Percentiles rank a stretch among this genome's conserved stretches.
These are phyloP conservation scores for Zoysia matrella DNA, from an alignment of 202 grass and related monocot genomes.

Conservation along the genomic window DNA sequence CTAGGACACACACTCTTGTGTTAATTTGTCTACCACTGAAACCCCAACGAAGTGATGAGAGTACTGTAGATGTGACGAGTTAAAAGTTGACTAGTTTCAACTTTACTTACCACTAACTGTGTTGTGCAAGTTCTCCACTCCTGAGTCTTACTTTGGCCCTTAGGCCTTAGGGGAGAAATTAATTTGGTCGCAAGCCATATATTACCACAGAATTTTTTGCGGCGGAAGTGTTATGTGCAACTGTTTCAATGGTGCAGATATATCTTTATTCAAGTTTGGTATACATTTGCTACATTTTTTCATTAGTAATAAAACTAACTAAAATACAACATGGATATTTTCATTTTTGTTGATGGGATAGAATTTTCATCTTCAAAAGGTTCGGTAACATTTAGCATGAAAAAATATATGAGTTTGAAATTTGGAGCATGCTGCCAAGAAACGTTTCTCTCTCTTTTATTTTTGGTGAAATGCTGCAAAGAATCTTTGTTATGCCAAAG, in stretches of 20 bases:
- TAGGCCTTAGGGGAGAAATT: neutral
- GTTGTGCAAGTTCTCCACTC: neutral
- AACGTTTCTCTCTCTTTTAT: too few species aligned
- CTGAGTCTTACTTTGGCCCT: neutral
- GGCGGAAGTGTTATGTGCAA: neutral
- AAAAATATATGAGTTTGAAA: neutral
- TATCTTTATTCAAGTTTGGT: neutral
- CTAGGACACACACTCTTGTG: constrained; percentile 1
- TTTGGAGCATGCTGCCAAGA: neutral
- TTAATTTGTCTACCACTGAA: constrained; percentile 33
- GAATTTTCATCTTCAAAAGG: neutral
- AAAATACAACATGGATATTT: neutral
- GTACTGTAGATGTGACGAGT: neutral
- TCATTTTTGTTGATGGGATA: neutral
- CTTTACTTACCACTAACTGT: neutral
- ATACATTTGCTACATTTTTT: neutral
- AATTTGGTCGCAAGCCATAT: neutral
- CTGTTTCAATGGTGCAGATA: neutral
- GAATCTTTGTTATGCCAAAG: neutral
- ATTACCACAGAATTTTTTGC: neutral
- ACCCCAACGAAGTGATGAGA: neutral
- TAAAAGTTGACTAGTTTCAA: constrained; percentile 9
- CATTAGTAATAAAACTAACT: neutral
- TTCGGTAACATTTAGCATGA: neutral
- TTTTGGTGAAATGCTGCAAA: too few species aligned